phyloP scores from a whole-genome alignment of 331 rosid species.

The Acacia concinna region DNA sequence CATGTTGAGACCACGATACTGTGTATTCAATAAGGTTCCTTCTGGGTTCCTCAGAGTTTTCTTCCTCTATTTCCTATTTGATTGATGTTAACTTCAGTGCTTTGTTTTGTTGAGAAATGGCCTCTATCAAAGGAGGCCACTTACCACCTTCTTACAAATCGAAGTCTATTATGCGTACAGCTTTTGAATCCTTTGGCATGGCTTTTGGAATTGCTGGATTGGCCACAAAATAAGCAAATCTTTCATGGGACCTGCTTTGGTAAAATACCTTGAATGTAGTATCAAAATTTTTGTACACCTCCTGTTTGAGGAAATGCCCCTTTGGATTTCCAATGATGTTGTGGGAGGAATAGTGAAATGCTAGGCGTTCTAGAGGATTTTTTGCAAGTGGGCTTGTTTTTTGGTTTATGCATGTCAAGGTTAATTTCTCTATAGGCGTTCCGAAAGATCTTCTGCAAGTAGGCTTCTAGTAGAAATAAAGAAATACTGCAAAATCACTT shows the following conservation, averaged over 20 bases:
- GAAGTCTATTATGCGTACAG: conserved; percentile 48
- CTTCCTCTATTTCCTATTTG: conserved; percentile 27
- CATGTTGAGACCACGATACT: conserved; percentile 33
- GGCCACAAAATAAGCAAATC: conserved; percentile 46
- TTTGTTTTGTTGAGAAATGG: conserved; percentile 31
- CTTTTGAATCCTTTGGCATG: conserved; percentile 41
- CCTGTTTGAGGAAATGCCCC: conserved; percentile 41
- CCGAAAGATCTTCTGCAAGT: too few species aligned
- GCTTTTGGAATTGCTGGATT: conserved; percentile 51
- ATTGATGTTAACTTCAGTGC: conserved; percentile 45
- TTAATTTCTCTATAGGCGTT: too few species aligned
- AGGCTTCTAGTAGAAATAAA: too few species aligned
- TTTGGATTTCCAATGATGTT: conserved; percentile 4
- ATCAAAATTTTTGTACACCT: conserved; percentile 38
- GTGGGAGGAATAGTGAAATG: conserved; percentile 2
- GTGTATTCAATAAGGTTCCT: conserved; percentile 38
- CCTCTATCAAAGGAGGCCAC: conserved; percentile 47
- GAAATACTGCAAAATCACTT: not conserved
- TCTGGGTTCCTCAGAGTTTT: conserved; percentile 25
- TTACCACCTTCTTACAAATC: conserved; percentile 49
- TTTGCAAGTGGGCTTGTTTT: not conserved
- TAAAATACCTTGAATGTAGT: conserved; percentile 38
- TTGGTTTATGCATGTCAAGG: conserved; percentile 2
- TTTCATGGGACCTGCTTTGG: conserved; percentile 48
- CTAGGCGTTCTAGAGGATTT: not conserved